phyloP scores from a whole-genome alignment of 257 asterid species.

The Petunia secreta region DNA sequence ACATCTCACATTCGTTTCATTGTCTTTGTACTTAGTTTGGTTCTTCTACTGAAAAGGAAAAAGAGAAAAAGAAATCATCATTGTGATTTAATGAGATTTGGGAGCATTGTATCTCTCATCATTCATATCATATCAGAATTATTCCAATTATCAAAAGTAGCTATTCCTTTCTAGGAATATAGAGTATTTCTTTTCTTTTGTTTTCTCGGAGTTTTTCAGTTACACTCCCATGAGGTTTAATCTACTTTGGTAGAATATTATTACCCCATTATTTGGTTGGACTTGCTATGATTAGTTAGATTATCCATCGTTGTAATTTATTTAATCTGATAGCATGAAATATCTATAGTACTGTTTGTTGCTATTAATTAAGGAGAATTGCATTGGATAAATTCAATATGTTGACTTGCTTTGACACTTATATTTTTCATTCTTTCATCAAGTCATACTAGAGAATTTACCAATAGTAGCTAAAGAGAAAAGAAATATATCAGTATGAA shows the following conservation, averaged over 20 bases:
- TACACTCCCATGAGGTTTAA: too few relatives aligned
- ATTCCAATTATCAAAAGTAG: neutral
- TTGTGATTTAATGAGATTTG: neutral
- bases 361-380: neutral
- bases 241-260: too few relatives aligned
- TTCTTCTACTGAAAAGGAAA: neutral
- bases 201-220: neutral
- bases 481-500: too few relatives aligned
- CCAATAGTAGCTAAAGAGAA: too few relatives aligned
- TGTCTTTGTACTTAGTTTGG: conserved; percentile 14
- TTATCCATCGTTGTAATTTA: too few relatives aligned
- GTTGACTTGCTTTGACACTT: neutral
- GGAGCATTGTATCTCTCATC: neutral
- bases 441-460: neutral
- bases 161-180: neutral
- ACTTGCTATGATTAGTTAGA: too few relatives aligned
- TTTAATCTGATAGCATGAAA: too few relatives aligned
- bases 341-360: too few relatives aligned
- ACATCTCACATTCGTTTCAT: neutral
- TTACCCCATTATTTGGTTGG: too few relatives aligned
- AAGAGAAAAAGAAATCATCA: neutral
- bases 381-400: neutral
- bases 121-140: conserved; percentile 6
- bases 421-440: neutral
- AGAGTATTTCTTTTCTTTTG: neutral